phyloP scores from a whole-genome alignment of 352 stramenopile species.

The Phytophthora pistaciae region DNA sequence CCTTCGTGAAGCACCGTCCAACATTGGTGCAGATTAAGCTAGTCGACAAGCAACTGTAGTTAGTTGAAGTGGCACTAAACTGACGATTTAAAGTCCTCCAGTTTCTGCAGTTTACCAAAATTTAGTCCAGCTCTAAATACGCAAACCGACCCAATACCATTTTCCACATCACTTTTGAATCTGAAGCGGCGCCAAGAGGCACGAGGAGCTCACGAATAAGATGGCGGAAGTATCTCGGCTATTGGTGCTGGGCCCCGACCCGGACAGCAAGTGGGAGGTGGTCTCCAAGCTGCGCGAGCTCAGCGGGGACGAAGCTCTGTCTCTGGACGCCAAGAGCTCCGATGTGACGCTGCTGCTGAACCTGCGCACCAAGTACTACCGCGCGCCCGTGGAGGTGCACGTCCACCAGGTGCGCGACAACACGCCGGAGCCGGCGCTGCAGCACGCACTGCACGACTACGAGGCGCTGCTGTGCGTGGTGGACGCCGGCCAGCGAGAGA shows the following conservation, averaged over 20 bases:
- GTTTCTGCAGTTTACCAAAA: not conserved
- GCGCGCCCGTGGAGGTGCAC: slow-evolving; percentile 61
- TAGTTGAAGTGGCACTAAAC: slow-evolving; percentile 6
- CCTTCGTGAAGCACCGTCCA: too few relatives aligned
- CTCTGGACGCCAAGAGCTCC: not conserved
- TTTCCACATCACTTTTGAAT: slow-evolving; percentile 11
- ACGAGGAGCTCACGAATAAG: slow-evolving; percentile 1
- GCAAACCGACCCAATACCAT: too few relatives aligned
- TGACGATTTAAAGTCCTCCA: not conserved
- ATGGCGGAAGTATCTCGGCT: slow-evolving; percentile 44
- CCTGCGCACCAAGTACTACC: slow-evolving; percentile 80
- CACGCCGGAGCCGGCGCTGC: slow-evolving; percentile 37
- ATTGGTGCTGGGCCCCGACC: slow-evolving; percentile 56
- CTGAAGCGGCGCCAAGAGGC: slow-evolving; percentile 9
- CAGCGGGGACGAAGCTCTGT: slow-evolving; percentile 29
- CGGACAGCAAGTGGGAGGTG: slow-evolving; percentile 23
- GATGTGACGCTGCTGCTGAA: slow-evolving; percentile 46
- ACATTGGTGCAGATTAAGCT: too few relatives aligned
- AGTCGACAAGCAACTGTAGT: too few relatives aligned
- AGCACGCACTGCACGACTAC: slow-evolving; percentile 55
- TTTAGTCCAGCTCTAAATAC: not conserved
- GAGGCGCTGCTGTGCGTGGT: slow-evolving; percentile 74
- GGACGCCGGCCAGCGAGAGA: slow-evolving; percentile 44
- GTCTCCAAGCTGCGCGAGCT: slow-evolving; percentile 41
- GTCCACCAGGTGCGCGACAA: slow-evolving; percentile 55